phyloP scores from a whole-genome alignment of 345 rosid genomes.

The Durio zibethinus region DNA sequence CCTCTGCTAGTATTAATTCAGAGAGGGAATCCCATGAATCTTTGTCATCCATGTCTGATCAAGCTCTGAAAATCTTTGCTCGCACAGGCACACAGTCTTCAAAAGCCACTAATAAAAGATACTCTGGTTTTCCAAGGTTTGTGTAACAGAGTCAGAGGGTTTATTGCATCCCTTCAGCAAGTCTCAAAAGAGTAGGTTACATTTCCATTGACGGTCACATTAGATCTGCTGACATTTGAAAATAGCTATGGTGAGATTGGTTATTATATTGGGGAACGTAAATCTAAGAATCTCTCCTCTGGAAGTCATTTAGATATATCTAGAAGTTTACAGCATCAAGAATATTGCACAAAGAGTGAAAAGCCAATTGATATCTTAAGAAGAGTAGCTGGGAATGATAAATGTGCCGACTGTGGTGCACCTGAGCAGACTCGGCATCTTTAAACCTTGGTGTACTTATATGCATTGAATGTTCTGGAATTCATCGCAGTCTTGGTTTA shows the following conservation, averaged over 20 bases:
- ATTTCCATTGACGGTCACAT: too few relatives aligned
- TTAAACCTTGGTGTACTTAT: slow-evolving; percentile 71
- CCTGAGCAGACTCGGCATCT: slow-evolving; percentile 86
- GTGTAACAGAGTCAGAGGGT: too few relatives aligned
- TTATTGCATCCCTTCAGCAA: too few relatives aligned
- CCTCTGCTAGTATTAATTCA: slow-evolving; percentile 42
- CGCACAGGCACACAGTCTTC: neutral
- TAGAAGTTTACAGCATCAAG: slow-evolving; percentile 45
- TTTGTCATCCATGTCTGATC: slow-evolving; percentile 12
- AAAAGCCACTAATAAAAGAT: too few relatives aligned
- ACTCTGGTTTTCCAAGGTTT: too few relatives aligned
- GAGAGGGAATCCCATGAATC: slow-evolving; percentile 33
- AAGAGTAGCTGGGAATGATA: slow-evolving; percentile 61
- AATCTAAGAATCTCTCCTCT: slow-evolving; percentile 27
- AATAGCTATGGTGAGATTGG: too few relatives aligned
- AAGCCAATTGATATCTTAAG: slow-evolving; percentile 62
- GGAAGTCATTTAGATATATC: slow-evolving; percentile 42
- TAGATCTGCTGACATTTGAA: too few relatives aligned
- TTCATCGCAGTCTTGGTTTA: slow-evolving; percentile 83
- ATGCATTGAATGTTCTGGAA: slow-evolving; percentile 78
- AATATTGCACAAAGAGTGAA: slow-evolving; percentile 33
- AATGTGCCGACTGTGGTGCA: slow-evolving; percentile 77
- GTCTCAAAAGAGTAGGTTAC: too few relatives aligned
- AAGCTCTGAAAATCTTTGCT: neutral
- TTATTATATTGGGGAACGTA: slow-evolving; percentile 42